Evolutionary conservation across 148 eudicot species (phyloP), one percentile per base, ranked within the genome.

Genomic region (Bassia scoparia): DNA sequence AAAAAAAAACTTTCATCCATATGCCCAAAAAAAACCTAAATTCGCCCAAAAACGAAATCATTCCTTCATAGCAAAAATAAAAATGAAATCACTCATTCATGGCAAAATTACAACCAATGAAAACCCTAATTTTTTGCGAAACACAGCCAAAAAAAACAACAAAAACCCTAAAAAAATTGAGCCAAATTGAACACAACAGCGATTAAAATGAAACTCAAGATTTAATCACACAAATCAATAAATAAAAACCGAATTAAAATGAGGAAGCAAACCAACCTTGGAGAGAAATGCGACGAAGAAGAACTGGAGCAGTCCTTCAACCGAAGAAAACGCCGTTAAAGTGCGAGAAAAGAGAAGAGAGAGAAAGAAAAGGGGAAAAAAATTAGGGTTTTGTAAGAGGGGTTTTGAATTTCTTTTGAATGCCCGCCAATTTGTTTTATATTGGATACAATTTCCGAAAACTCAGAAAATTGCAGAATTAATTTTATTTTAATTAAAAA

Each of bases 401-500:
- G 50, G 31, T 63, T 78, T 78, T 73, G 81, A 78, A 78, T 55
- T 72, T 73, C 30, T 65, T 60, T n/a, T 24, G 43, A 61, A 69
- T 59, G 74, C 81, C 81, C 81, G 81, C 81, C 81, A 79, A 68
- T 68, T 78, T 78, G 67, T 55, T 66, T 26, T 48, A 62, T 62
- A 63, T 54, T 41, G 17, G 21, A 74, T 38, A 66, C 69, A 74
- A 66, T 66, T 74, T 74, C 71, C 71, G 41, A 74, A 62, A 70
- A 66, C 7, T 48, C n/a, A n/a, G 54, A 23, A 6, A 29, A 14
- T n/a, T n/a, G n/a, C n/a, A n/a, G n/a, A 4, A 6, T 5, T 0
- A 12, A 11, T 35, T 46, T 26, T 49, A 31, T 50, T 61, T 61
- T 31, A n/a, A n/a, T n/a, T n/a, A n/a, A n/a, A n/a, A n/a, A n/a